These are phyloP conservation scores for Thermochaetoides thermophila DNA, from an alignment of 495 filamentous ascomycete species.

Conservation along the genomic window DNA sequence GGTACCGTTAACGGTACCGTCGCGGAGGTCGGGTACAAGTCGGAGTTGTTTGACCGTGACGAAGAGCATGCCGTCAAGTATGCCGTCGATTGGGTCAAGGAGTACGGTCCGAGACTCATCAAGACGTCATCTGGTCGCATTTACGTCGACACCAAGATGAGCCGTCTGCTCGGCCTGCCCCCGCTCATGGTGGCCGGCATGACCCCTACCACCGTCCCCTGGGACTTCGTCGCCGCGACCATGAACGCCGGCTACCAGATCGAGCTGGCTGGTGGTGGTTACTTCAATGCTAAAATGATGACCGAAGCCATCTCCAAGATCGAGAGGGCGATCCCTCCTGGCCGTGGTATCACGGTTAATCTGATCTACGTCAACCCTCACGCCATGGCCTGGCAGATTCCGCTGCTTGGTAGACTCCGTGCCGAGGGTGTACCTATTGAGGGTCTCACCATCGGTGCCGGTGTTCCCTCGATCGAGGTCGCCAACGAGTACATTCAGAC, in stretches of 20 bases:
- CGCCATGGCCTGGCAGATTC: constrained; percentile 97
- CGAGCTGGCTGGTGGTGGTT: constrained; percentile 83
- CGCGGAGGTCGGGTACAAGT: constrained; percentile 85
- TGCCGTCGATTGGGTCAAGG: constrained; percentile 96
- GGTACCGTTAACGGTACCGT: constrained; percentile 84
- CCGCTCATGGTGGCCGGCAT: constrained; percentile 92
- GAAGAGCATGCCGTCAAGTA: constrained; percentile 85
- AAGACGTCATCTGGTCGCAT: constrained; percentile 76
- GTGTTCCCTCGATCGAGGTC: constrained; percentile 86
- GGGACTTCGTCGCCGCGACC: constrained; percentile 90
- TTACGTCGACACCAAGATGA: constrained; percentile 97
- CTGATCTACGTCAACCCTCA: constrained; percentile 93
- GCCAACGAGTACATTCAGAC: constrained; percentile 89
- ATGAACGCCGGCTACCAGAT: constrained; percentile 94
- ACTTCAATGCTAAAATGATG: constrained; percentile 84
- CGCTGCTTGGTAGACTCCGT: constrained; percentile 69
- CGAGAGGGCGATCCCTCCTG: constrained; percentile 72
- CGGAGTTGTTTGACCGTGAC: constrained; percentile 91
- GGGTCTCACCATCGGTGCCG: constrained; percentile 85
- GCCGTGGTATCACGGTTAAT: constrained; percentile 86
- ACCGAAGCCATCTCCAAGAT: constrained; percentile 81
- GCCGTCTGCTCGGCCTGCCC: constrained; percentile 73
- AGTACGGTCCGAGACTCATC: constrained; percentile 76
- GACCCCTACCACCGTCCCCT: constrained; percentile 86
- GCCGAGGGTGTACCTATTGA: constrained; percentile 86